phyloP scores from a whole-genome alignment of 352 stramenopile species.

The Blastocystis sp. region DNA sequence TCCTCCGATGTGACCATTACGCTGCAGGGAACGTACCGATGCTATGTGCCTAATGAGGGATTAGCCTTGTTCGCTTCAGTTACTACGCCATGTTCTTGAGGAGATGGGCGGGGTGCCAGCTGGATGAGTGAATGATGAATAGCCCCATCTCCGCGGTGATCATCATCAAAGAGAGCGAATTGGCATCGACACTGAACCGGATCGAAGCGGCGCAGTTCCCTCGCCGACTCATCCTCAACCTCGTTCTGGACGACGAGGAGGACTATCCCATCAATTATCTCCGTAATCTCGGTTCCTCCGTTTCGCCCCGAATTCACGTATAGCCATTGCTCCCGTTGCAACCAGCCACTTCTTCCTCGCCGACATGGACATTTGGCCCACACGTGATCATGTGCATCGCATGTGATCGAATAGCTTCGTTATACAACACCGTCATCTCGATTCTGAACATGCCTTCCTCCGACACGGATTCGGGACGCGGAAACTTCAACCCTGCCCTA shows the following conservation, averaged over 20 bases:
- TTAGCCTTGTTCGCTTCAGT: conserved; percentile 38
- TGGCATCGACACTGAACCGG: not conserved
- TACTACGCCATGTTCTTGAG: conserved; percentile 53
- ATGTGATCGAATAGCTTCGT: not conserved
- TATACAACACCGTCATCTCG: conserved; percentile 12
- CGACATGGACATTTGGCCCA: conserved; percentile 68
- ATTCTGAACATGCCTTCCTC: not conserved
- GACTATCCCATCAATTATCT: conserved; percentile 66
- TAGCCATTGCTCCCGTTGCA: conserved; percentile 24
- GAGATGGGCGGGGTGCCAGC: conserved; percentile 2
- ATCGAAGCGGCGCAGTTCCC: conserved; percentile 13
- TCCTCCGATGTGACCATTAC: conserved; percentile 33
- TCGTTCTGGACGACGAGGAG: not conserved
- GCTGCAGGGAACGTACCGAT: conserved; percentile 39
- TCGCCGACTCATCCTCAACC: conserved; percentile 6
- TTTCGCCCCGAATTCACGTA: not conserved
- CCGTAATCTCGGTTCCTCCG: conserved; percentile 18
- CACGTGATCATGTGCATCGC: not conserved
- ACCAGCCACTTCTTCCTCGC: conserved; percentile 56
- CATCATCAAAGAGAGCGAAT: not conserved
- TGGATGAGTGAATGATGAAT: not conserved
- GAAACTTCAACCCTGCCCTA: not conserved
- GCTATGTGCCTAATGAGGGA: not conserved
- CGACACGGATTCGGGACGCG: not conserved
- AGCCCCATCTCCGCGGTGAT: conserved; percentile 59